Conservation (phyloP, 2,329 filamentous ascomycete species). For the Alternaria conjuncta region DNA sequence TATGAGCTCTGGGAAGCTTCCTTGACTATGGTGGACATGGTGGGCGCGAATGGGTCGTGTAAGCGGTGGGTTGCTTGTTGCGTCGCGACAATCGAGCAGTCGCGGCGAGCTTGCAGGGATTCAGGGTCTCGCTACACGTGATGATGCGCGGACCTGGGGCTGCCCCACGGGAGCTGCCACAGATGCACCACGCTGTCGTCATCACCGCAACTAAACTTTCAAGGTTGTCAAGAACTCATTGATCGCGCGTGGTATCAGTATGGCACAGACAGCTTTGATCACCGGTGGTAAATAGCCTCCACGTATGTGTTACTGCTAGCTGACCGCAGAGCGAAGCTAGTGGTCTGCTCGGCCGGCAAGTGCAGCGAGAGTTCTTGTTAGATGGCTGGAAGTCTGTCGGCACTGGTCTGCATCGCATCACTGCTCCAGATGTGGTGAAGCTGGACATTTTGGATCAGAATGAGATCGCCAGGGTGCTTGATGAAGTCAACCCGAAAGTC, state of each 20-base stretch:
- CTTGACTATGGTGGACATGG: conserved; percentile 85
- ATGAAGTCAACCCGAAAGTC: conserved; percentile 69
- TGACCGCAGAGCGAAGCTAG: conserved; percentile 58
- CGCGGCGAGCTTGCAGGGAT: conserved; percentile 16
- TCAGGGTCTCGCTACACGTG: conserved; percentile 13
- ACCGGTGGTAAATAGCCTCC: conserved; percentile 66
- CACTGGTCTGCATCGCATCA: conserved; percentile 71
- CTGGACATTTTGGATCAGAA: conserved; percentile 57
- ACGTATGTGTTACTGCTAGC: conserved; percentile 9
- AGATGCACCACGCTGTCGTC: not conserved
- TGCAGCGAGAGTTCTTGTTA: conserved; percentile 72
- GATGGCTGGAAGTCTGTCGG: conserved; percentile 62
- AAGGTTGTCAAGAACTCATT: too few relatives aligned
- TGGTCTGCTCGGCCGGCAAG: conserved; percentile 81
- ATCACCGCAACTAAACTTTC: not conserved
- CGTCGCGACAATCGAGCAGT: conserved; percentile 19
- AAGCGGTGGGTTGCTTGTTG: conserved; percentile 7
- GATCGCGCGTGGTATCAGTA: conserved; percentile 13
- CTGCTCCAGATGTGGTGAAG: conserved; percentile 68
- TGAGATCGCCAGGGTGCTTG: conserved; percentile 56
- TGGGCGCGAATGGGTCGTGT: conserved; percentile 11
- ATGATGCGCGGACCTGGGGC: not conserved
- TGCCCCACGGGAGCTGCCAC: not conserved
- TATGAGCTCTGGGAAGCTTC: conserved; percentile 77
- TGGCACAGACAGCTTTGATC: conserved; percentile 67